These are phyloP conservation scores for Gastroboletus turbinatus DNA, from an alignment of 1,284 basidiomycete species.

Conservation along the genomic window DNA sequence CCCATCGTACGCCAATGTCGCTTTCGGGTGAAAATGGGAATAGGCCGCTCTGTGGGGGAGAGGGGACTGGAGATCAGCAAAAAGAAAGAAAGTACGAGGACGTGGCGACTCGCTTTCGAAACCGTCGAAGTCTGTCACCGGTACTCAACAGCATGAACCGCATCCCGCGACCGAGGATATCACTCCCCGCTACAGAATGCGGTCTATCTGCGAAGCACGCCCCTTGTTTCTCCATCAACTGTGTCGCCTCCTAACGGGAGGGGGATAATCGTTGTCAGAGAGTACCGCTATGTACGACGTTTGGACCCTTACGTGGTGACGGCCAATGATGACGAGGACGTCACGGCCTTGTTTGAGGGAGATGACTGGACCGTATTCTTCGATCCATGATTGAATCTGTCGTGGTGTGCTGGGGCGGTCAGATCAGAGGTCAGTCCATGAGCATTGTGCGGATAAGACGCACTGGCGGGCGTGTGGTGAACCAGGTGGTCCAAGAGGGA, in stretches of 20 bases:
- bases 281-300: background rate
- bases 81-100: background rate
- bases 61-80: background rate
- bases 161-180: conserved; percentile 40
- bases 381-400: conserved; percentile 35
- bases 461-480: conserved; percentile 25
- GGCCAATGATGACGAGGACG: conserved; percentile 36
- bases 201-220: conserved; percentile 49
- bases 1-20: conserved; percentile 35
- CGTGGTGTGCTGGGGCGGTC: conserved; percentile 14
- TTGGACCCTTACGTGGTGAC: conserved; percentile 30
- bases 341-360: conserved; percentile 34
- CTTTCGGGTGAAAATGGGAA: conserved; percentile 39
- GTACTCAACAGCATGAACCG: conserved; percentile 27
- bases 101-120: conserved; percentile 19
- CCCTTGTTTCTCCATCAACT: conserved; percentile 57
- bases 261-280: too few species aligned
- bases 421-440: background rate
- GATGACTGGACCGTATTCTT: conserved; percentile 40
- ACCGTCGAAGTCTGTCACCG: conserved; percentile 23
- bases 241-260: conserved; percentile 52
- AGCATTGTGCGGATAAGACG: background rate
- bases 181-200: conserved; percentile 45
- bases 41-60: conserved; percentile 35
- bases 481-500: conserved; percentile 24